phyloP scores from a whole-genome alignment of 2,329 filamentous ascomycete species.

The Remersonia thermophila region DNA sequence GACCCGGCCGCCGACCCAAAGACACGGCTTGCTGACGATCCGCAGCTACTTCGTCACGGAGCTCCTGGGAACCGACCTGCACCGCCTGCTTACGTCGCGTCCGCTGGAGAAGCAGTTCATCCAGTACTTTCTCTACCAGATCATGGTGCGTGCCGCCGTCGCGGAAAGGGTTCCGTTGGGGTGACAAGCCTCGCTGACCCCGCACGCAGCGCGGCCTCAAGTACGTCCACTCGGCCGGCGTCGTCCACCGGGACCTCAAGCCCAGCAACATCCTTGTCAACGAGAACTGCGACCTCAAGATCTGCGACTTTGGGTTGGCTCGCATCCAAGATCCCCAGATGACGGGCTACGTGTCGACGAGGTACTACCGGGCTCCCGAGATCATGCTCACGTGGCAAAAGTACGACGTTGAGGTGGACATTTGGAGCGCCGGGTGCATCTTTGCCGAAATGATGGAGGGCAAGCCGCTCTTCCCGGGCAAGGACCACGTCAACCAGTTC shows the following conservation, averaged over 20 bases:
- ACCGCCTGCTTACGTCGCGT: conserved; percentile 85
- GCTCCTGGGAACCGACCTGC: conserved; percentile 89
- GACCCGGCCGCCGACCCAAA: too few relatives aligned
- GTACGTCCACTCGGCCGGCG: conserved; percentile 97
- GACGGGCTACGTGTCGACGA: conserved; percentile 96
- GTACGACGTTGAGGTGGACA: conserved; percentile 97
- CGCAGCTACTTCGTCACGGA: conserved; percentile 96
- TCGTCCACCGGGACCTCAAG: conserved; percentile 95
- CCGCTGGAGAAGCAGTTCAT: conserved; percentile 99
- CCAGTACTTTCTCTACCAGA: conserved; percentile 99
- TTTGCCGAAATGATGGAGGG: conserved; percentile 99
- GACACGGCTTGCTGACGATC: too few relatives aligned
- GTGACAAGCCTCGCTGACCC: too few relatives aligned
- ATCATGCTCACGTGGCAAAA: conserved; percentile 99
- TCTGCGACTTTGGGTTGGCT: conserved; percentile 95
- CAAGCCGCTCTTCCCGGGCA: conserved; percentile 94
- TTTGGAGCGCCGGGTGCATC: conserved; percentile 98
- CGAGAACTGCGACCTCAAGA: conserved; percentile 98
- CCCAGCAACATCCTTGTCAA: conserved; percentile 99
- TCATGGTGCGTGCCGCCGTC: conserved; percentile 55
- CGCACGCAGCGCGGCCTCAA: conserved; percentile 72
- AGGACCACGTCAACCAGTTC: conserved; percentile 99
- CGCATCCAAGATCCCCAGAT: conserved; percentile 98
- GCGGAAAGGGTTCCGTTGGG: not conserved
- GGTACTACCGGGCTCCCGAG: conserved; percentile 97